Conservation (phyloP, 306 rosid genomes). For the Pterocarpus santalinus region DNA sequence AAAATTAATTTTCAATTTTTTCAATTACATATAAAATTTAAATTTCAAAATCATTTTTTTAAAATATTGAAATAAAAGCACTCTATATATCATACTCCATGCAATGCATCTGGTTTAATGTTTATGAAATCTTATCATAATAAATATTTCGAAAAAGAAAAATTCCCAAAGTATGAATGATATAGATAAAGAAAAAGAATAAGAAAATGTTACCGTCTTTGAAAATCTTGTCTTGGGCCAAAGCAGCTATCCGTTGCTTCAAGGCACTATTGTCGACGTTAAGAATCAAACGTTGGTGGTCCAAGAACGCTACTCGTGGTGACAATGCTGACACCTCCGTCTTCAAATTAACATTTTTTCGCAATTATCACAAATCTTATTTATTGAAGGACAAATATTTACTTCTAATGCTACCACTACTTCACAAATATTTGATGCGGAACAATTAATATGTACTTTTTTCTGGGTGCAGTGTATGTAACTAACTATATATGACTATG, state of each 20-base stretch:
- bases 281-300: constrained; percentile 95
- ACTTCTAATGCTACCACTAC: background rate
- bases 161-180: background rate
- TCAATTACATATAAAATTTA: no score
- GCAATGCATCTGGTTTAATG: background rate
- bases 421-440: background rate
- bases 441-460: background rate
- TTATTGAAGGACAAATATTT: background rate
- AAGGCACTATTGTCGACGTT: constrained; percentile 89
- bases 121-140: background rate
- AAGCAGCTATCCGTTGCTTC: constrained; percentile 95
- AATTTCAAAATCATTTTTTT: no score
- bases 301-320: constrained; percentile 92
- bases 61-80: no score
- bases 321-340: constrained; percentile 95
- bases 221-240: constrained; percentile 96
- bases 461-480: background rate
- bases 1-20: no score
- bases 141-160: background rate
- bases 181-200: background rate
- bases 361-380: background rate
- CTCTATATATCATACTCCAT: no score
- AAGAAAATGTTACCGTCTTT: constrained; percentile 76
- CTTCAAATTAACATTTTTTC: constrained; percentile 52
- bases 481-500: background rate